Evolutionary conservation across 345 rosid genomes (phyloP), one percentile per base, ranked within the genome.

Genomic region (Boechera retrofracta): DNA sequence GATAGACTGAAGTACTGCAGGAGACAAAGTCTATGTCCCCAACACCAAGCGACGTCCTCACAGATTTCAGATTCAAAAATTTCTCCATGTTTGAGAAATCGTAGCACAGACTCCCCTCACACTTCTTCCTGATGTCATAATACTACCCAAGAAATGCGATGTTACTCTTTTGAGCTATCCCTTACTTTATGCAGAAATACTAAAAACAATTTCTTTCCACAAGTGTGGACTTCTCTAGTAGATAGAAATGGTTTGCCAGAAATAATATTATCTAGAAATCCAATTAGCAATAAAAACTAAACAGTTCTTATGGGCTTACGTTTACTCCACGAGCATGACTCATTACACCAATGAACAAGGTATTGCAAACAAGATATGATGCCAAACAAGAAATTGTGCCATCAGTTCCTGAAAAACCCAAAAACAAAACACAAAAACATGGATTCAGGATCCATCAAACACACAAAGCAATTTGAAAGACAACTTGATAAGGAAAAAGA

Each of bases 81-180:
- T 87, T 87, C 88, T 91, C 99, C 99, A 93, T 84, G 87, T 91
- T 86, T n/a, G 98, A 96, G 91, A 96, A 93, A 82, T 96, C 99
- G 55, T 96, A 96, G 87, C 99, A 96, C 59, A 93, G 83, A 80
- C 85, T 88, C 51, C 97, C 98, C 74, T 57, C 88, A 5, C 99
- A 96, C 81, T 91, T 86, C 91, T 89, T 96, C 78, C 99, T 83
- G 68, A 93, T 81, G 73, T 96, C 99, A 68, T 96, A 96, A 82
- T 91, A 88, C 99, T 96, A 86, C 87, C 89, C 47, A 48, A 56
- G 59, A 62, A 53, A 29, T 60, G 38, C 0, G n/a, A 68, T 57
- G 32, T 67, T 48, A 60, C 79, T 59, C 62, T 48, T 48, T 16
- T 63, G 49, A 41, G 33, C 59, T 66, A 15, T 18, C 47, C 51